Evolutionary conservation across 495 filamentous ascomycete genomes (phyloP).

Genomic region (Tetracladium marchalianum): DNA sequence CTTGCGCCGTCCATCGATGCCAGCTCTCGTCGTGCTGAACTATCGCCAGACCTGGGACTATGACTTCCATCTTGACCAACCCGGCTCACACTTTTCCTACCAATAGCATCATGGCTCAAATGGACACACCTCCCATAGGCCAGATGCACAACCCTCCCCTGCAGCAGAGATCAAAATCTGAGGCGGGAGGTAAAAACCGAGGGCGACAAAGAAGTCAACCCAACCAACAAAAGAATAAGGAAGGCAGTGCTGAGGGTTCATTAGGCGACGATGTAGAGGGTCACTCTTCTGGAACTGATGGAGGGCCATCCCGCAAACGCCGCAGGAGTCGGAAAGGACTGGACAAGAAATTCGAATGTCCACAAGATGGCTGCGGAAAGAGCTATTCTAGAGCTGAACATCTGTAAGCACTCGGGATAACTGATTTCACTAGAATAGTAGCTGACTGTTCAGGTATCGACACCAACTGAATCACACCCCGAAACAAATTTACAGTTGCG

Average conservation of each 20-base stretch:
- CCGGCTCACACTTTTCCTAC: conserved; percentile 14
- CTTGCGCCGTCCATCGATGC: not conserved
- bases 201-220: conserved; percentile 37
- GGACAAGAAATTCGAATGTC: conserved; percentile 94
- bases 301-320: conserved; percentile 46
- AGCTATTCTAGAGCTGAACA: conserved; percentile 96
- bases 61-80: conserved; percentile 20
- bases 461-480: conserved; percentile 96
- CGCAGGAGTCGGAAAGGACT: conserved; percentile 77
- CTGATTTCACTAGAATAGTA: conserved; percentile 1
- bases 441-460: conserved; percentile 44
- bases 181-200: conserved; percentile 31
- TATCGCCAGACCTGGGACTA: conserved; percentile 6
- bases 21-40: no score
- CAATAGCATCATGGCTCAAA: conserved; percentile 18
- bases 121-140: conserved; percentile 10
- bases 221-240: conserved; percentile 28
- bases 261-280: conserved; percentile 19
- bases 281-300: conserved; percentile 44
- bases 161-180: conserved; percentile 25
- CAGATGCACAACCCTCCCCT: conserved; percentile 13
- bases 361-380: conserved; percentile 83
- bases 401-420: conserved; percentile 44
- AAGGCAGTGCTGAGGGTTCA: conserved; percentile 13
- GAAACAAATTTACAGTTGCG: conserved; percentile 92